phyloP scores from a whole-genome alignment of 306 rosid genomes.

The Hippophae rhamnoides region DNA sequence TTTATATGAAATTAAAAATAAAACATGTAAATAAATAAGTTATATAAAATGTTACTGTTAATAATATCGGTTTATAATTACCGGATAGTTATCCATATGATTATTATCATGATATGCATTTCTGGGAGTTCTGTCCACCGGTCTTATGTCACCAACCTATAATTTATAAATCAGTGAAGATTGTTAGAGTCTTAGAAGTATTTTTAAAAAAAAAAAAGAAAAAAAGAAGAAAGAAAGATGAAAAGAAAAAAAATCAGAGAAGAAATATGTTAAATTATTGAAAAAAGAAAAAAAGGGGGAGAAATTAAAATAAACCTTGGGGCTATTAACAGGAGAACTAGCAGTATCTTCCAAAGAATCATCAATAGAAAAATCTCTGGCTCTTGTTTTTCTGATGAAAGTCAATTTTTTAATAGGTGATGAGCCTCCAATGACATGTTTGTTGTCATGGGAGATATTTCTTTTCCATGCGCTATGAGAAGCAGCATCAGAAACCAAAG shows the following conservation, averaged over 20 bases:
- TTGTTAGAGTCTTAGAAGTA: neutral
- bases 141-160: conserved; percentile 50
- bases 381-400: conserved; percentile 60
- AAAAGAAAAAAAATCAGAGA: too few species aligned
- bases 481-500: conserved; percentile 83
- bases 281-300: too few species aligned
- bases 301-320: conserved; percentile 44
- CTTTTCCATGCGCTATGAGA: conserved; percentile 71
- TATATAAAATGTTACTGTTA: too few species aligned
- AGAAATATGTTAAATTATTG: too few species aligned
- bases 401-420: conserved; percentile 26
- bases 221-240: neutral
- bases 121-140: conserved; percentile 28
- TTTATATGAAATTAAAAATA: too few species aligned
- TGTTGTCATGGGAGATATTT: conserved; percentile 17
- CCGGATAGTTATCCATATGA: conserved; percentile 44
- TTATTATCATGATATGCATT: conserved; percentile 27
- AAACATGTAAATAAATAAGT: too few species aligned
- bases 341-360: conserved; percentile 93
- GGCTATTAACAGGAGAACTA: conserved; percentile 83
- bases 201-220: neutral
- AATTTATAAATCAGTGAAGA: neutral
- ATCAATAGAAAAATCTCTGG: conserved; percentile 32
- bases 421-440: too few species aligned
- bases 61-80: conserved; percentile 7